Percentiles rank a stretch among this genome's conserved stretches.
These are phyloP conservation scores for Paracamarosporium sp. DNA, from an alignment of 2,329 filamentous ascomycete genomes.

Conservation along the genomic window DNA sequence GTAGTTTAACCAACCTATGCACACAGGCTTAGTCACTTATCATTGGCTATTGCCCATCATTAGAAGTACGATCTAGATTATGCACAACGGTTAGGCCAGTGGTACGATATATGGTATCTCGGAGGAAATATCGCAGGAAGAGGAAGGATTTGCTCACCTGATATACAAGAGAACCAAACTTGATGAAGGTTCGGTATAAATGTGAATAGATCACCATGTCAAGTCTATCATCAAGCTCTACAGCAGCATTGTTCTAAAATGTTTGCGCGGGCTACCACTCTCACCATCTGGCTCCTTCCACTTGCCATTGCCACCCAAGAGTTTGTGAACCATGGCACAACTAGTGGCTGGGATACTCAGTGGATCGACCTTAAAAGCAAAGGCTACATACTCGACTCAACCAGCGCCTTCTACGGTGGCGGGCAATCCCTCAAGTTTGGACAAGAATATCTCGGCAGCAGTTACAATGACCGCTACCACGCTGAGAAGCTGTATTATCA, in stretches of 20 bases:
- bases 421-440: not conserved
- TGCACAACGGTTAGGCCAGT: not conserved
- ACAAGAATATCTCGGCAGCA: conserved; percentile 2
- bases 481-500: conserved; percentile 55
- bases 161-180: not conserved
- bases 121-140: not conserved
- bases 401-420: not conserved
- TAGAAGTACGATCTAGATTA: too few species aligned
- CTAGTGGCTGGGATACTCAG: not conserved
- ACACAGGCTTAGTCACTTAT: not conserved
- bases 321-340: not conserved
- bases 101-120: not conserved
- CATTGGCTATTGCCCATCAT: not conserved
- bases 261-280: not conserved
- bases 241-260: not conserved
- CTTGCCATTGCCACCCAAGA: not conserved
- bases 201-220: not conserved
- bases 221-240: not conserved
- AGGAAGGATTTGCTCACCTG: not conserved
- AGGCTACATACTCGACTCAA: not conserved
- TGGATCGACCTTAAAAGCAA: not conserved
- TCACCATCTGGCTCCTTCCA: not conserved
- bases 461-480: conserved; percentile 55
- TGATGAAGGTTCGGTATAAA: too few species aligned
- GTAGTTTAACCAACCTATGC: not conserved